phyloP scores from a whole-genome alignment of 176 grass and related monocot genomes.

The Oryza glumipatula region DNA sequence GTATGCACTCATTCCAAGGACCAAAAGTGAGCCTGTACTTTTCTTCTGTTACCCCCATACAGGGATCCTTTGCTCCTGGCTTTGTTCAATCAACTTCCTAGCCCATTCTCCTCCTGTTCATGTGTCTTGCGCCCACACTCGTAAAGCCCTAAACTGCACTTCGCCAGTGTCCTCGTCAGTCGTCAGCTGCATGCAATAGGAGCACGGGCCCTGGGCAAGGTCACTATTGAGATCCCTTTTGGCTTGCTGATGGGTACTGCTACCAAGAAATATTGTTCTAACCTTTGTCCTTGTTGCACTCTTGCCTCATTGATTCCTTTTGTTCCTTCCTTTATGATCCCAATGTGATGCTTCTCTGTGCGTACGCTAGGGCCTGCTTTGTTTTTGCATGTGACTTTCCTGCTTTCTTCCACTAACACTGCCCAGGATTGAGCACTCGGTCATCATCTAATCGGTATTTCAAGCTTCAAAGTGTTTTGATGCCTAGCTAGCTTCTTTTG shows the following conservation, averaged over 20 bases:
- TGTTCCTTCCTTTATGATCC: slow-evolving; percentile 49
- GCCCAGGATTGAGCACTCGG: slow-evolving; percentile 28
- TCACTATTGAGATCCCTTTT: slow-evolving; percentile 56
- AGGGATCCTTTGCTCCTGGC: slow-evolving; percentile 51
- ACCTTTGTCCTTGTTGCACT: slow-evolving; percentile 50
- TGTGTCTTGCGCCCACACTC: slow-evolving; percentile 34
- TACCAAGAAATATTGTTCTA: slow-evolving; percentile 34
- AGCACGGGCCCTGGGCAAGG: slow-evolving; percentile 43
- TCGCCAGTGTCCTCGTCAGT: slow-evolving; percentile 40
- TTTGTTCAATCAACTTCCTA: slow-evolving; percentile 50
- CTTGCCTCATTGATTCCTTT: slow-evolving; percentile 49
- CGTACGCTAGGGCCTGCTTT: slow-evolving; percentile 36
- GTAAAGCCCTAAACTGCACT: slow-evolving; percentile 44
- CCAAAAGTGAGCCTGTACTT: slow-evolving; percentile 47
- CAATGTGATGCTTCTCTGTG: slow-evolving; percentile 40
- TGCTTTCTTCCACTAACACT: slow-evolving; percentile 40
- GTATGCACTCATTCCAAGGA: slow-evolving; percentile 48
- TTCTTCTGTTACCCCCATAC: slow-evolving; percentile 43
- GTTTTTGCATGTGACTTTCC: slow-evolving; percentile 42
- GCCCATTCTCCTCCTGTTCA: slow-evolving; percentile 54
- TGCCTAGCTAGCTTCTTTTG: slow-evolving; percentile 39
- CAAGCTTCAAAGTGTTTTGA: slow-evolving; percentile 28
- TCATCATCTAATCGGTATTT: slow-evolving; percentile 31
- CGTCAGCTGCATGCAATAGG: slow-evolving; percentile 48
- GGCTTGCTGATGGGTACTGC: slow-evolving; percentile 36